Conservation (phyloP, 257 asterid species). For the Salvia hispanica region DNA sequence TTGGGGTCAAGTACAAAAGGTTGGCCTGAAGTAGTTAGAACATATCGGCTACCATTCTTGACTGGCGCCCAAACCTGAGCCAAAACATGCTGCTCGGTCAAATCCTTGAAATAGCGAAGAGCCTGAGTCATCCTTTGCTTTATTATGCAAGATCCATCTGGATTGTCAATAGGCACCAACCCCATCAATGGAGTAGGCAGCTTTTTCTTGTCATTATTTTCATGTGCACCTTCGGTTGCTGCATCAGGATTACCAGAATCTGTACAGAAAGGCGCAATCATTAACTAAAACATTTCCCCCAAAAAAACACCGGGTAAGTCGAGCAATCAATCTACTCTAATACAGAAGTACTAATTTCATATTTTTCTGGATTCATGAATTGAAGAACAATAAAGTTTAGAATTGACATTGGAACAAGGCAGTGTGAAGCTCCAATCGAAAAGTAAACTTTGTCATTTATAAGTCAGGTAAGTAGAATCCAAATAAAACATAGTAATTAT, state of each 20-base stretch:
- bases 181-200: constrained; percentile 49
- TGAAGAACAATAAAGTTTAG: constrained; percentile 14
- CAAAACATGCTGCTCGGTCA: constrained; percentile 71
- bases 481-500: neutral
- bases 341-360: constrained; percentile 14
- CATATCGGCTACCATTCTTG: constrained; percentile 63
- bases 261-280: constrained; percentile 32
- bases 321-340: constrained; percentile 25
- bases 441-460: neutral
- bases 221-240: constrained; percentile 41
- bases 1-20: constrained; percentile 89
- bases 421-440: constrained; percentile 18
- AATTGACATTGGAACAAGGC: constrained; percentile 22
- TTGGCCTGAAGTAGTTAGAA: constrained; percentile 90
- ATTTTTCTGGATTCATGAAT: neutral
- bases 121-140: constrained; percentile 92
- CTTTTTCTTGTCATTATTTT: constrained; percentile 54
- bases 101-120: constrained; percentile 80
- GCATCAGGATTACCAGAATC: constrained; percentile 49
- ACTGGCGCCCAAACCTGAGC: constrained; percentile 99
- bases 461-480: constrained; percentile 3
- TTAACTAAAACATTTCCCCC: constrained; percentile 5
- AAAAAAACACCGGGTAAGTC: neutral
- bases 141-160: constrained; percentile 69
- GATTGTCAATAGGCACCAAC: constrained; percentile 52